Base-by-base conservation (phyloP, 768 basidiomycete genomes). In the Tylopilus balloui region DNA sequence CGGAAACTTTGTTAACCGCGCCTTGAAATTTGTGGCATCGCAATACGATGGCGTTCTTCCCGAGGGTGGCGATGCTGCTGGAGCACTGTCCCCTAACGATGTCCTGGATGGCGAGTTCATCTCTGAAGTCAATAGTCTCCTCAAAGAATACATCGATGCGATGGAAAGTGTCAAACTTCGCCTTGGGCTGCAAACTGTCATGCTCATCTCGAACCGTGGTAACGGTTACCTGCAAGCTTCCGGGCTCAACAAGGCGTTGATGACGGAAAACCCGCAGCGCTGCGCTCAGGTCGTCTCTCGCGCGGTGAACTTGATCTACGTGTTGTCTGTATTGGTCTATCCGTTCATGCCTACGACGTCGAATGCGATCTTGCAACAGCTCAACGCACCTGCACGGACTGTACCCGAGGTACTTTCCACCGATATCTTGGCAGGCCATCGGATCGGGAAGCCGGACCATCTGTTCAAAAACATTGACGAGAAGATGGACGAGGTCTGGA, bases 261-360 rank as follows among this genome's bases (percentile, higher is more conserved):
- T 95, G 73, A 72, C 79, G 9, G 79, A 83, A 54, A 77, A 92
- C 54, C 91, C 92, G 3, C 75, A 77, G 48, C 88, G 92, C 50
- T 95, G 92, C 59, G 93, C 88, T 3, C 85, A 89, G 59, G 94
- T 98, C 57, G 74, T 98, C 50, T 83, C 88, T 41, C 84, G 92
- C 45, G 88, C 93, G 23, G 69, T 92, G 67, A 97, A 97, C 72
- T 73, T 99, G 57, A 95, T 98, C 66, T 98, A 96, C 66, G 71
- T 84, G 31, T 76, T 99, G 48, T 87, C 91, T 12, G 85, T 83
- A 24, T 74, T 96, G 57, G 69, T 92, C 55, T 86, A 93, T 64
- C 95, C 96, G 0, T 99, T 92, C 83, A 97, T 99, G 93, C 96
- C 96, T 34, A 77, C 84, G 12, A 95, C 90, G 0, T 83, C 87